Base-by-base conservation (phyloP, 2,329 filamentous ascomycete species). In the Aspergillus glaucus region DNA sequence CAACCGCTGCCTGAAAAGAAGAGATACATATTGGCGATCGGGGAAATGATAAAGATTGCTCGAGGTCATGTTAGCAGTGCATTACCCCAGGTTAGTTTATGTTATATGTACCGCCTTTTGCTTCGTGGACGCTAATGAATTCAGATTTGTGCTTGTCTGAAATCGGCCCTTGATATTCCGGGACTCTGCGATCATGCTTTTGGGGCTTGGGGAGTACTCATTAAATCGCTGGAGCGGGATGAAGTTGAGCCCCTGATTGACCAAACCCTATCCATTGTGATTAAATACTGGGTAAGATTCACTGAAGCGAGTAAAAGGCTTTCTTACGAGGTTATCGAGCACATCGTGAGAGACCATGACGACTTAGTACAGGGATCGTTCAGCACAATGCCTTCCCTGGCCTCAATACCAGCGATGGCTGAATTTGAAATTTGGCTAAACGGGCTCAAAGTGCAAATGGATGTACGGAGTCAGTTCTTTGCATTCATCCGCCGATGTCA, bases 111-210 rank as follows among this genome's bases (percentile, higher is more conserved):
- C 12, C 17, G 10, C 8, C 14, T 10, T 45, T n/a, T 19, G 12
- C 9, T 41, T 46, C 8, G 22, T 50, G 43, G 24, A 41, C 39
- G 37, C 48, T 54, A 50, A 60, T n/a, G 17, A 12, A 9, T 34
- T 48, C 60, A 92, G 84, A 92, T 97, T 48, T 89, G 89, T 56
- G 90, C 92, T n/a, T 96, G 88, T 63, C 75, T 98, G 10, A 83
- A 95, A 53, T 90, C 89, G 19, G 90, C 90, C 0, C 79, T 97
- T 51, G 79, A 86, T 14, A 81, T 87, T 45, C 77, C 84, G 41
- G 79, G 85, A 43, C 76, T 98, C n/a, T 83, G 88, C 52, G 79
- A 88, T 52, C 76, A 82, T 26, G 88, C 90, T 2, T 91, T 97
- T 60, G 81, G 79, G 3, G 88, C 90, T 44, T 99, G 93, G 93